These are phyloP conservation scores for Mytilinidion resinicola DNA, from an alignment of 495 filamentous ascomycete genomes.

Conservation along the genomic window DNA sequence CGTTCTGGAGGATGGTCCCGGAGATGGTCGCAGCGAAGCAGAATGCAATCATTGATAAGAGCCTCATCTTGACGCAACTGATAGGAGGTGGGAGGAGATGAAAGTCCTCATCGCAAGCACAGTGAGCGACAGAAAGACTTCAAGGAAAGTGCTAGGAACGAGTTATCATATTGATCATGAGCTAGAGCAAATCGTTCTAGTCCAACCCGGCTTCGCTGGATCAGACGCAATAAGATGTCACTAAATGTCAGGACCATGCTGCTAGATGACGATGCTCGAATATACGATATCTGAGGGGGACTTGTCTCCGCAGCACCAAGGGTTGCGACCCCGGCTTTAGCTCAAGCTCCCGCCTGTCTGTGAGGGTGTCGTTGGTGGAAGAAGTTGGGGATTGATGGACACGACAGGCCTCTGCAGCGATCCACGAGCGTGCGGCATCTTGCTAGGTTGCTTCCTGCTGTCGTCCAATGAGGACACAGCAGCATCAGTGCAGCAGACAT, in stretches of 20 bases:
- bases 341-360: background rate
- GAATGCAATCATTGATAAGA: background rate
- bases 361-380: background rate
- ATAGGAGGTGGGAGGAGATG: background rate
- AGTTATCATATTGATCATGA: too few species aligned
- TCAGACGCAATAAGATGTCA: background rate
- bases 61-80: slow-evolving; percentile 12
- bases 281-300: background rate
- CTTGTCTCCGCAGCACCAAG: background rate
- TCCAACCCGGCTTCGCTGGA: background rate
- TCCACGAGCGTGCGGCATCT: too few species aligned
- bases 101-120: background rate
- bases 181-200: background rate
- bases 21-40: slow-evolving; percentile 9
- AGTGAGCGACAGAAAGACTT: too few species aligned
- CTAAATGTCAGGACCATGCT: background rate
- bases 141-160: too few species aligned
- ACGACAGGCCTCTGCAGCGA: too few species aligned
- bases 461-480: background rate
- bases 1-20: slow-evolving; percentile 57
- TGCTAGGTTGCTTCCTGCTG: too few species aligned
- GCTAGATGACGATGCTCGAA: slow-evolving; percentile 1
- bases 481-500: background rate
- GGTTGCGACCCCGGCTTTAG: background rate
- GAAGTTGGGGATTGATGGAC: background rate